phyloP scores from a whole-genome alignment of 352 stramenopile species.

The Pythium coloratum region DNA sequence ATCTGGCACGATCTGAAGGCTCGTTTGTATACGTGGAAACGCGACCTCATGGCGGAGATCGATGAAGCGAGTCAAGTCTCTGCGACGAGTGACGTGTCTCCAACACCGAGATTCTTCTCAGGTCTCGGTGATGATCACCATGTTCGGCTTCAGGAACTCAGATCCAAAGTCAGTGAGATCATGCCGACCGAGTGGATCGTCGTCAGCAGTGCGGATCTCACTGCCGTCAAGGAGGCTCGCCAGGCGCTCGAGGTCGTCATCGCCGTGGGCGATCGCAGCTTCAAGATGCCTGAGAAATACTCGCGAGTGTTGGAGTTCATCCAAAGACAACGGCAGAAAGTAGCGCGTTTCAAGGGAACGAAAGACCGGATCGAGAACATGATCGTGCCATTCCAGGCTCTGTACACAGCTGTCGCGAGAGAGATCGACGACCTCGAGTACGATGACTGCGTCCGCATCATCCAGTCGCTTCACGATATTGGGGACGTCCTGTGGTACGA shows the following conservation, averaged over 20 bases:
- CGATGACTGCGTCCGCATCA: conserved; percentile 9
- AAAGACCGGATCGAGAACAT: conserved; percentile 7
- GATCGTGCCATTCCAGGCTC: neutral
- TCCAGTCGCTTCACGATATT: conserved; percentile 18
- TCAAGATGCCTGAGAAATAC: neutral
- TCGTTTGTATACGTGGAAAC: neutral
- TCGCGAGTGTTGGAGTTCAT: neutral
- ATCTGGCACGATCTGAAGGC: neutral
- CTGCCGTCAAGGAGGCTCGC: neutral
- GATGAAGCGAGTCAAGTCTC: neutral
- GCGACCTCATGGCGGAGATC: neutral
- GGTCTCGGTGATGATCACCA: neutral
- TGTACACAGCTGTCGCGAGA: conserved; percentile 5
- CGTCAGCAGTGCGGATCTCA: neutral
- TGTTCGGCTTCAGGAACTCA: neutral
- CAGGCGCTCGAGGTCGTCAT: neutral
- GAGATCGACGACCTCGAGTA: conserved; percentile 12
- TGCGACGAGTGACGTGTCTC: neutral
- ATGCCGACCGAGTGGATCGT: neutral
- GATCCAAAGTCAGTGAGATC: neutral
- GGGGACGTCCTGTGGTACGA: conserved; percentile 28
- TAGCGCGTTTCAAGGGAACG: neutral
- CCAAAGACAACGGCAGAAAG: neutral
- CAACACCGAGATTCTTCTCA: neutral
- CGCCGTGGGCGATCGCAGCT: neutral